Base-by-base conservation (phyloP, 768 basidiomycete genomes). In the Agaricus blazei region DNA sequence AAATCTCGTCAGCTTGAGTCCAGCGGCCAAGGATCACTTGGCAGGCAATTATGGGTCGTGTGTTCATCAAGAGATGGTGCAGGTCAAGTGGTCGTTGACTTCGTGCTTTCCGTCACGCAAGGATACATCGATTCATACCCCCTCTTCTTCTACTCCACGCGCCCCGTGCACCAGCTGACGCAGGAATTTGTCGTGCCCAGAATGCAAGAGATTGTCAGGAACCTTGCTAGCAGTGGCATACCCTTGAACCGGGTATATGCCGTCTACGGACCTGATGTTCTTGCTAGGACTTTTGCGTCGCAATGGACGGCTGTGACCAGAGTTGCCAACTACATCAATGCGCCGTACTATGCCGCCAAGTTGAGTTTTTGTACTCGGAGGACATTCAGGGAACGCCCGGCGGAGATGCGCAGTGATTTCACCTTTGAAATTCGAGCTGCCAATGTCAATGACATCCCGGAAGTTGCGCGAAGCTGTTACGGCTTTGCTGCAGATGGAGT, bases 301-400 rank as follows among this genome's bases (percentile, higher is more conserved):
- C 60, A 71, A 15, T 89, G 84, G 87, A 68, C 70, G 26, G 51
- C 59, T 8, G 58, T 70, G 26, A 82, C 85, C 1, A 72, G 75
- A 2, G 70, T 82, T 26, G 55, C 59, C 3, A 44, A 63, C 31
- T 64, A 72, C 38, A 54, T 58, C 14, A 34, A 54, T 1, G 63
- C 73, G 0, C 79, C 80, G 0, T 90, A 88, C 62, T 90, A 90
- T 57, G 75, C 76, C 26, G 83, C 88, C 0, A 79, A 70, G 44
- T 73, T 85, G 51, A 71, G 79, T 23, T 79, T 74, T 60, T 84
- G 84, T 67, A 85, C 84, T 2, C 60, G 43, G 6, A 36, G 64
- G 14, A 78, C 80, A 1, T 61, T 84, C 51, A 60, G 60, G 4
- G 59, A 60, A 6, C 56, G 62, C 23, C 48, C 58, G 4, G 37